Conservation (phyloP, 495 filamentous ascomycete species). For the Penicillium angulare region DNA sequence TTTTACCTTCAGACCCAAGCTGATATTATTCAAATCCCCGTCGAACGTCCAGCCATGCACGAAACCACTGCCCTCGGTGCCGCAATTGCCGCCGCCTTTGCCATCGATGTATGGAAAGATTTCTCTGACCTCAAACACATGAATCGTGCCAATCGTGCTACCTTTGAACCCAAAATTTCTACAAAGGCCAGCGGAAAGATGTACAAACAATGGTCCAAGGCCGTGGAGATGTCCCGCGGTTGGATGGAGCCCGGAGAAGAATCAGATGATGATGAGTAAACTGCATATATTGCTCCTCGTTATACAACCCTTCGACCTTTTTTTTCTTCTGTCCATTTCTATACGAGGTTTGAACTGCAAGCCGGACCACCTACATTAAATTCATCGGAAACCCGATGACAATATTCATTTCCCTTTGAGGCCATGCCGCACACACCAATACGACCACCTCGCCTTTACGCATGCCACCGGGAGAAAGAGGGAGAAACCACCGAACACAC, state of each 20-base stretch:
- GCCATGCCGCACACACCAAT: not conserved
- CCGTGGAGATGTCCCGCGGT: slow-evolving; percentile 86
- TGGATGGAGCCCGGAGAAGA: slow-evolving; percentile 59
- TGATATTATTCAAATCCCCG: slow-evolving; percentile 82
- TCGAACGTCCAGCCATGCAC: slow-evolving; percentile 86
- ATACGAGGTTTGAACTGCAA: slow-evolving; percentile 9
- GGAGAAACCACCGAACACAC: not conserved
- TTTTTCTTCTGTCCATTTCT: slow-evolving; percentile 6
- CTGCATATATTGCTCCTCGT: not conserved
- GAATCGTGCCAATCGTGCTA: slow-evolving; percentile 69
- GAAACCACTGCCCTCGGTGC: slow-evolving; percentile 92
- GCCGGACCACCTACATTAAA: slow-evolving; percentile 4
- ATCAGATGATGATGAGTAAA: slow-evolving; percentile 34
- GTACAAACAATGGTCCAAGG: slow-evolving; percentile 80
- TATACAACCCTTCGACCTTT: slow-evolving; percentile 3
- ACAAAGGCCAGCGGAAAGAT: slow-evolving; percentile 59
- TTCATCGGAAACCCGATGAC: not conserved
- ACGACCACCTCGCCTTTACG: not conserved
- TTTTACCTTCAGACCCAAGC: slow-evolving; percentile 69
- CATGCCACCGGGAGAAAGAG: slow-evolving; percentile 5
- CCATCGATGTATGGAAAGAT: slow-evolving; percentile 76
- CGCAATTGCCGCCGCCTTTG: slow-evolving; percentile 92
- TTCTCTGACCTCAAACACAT: slow-evolving; percentile 77
- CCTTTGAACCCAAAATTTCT: slow-evolving; percentile 68
- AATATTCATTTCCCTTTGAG: slow-evolving; percentile 2